These are phyloP conservation scores for Pyrenochaeta sp. DNA, from an alignment of 2,329 filamentous ascomycete genomes.

Conservation along the genomic window DNA sequence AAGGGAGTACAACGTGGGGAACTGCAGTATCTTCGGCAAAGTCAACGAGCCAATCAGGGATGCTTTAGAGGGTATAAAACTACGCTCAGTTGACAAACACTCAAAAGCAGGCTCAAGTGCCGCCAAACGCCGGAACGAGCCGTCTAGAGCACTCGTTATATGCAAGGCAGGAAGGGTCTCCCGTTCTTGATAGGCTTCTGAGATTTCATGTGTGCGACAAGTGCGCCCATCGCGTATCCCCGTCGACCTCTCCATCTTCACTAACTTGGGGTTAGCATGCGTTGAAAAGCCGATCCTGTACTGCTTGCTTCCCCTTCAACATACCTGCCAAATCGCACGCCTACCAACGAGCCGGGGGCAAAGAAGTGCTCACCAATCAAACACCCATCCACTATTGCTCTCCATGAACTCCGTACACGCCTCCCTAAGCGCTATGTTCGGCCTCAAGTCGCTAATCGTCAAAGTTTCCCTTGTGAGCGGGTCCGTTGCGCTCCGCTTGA, in stretches of 20 bases:
- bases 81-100: not conserved
- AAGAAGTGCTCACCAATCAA: constrained; percentile 73
- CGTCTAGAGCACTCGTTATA: not conserved
- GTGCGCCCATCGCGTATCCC: constrained; percentile 40
- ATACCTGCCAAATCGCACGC: constrained; percentile 22
- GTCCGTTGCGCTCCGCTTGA: constrained; percentile 78
- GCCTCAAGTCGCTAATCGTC: constrained; percentile 72
- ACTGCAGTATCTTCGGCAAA: not conserved
- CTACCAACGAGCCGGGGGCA: constrained; percentile 22
- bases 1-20: not conserved
- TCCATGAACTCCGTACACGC: constrained; percentile 87
- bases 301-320: not conserved
- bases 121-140: not conserved
- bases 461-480: constrained; percentile 84
- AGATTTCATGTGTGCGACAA: constrained; percentile 22
- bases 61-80: not conserved
- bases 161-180: not conserved
- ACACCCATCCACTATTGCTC: constrained; percentile 84
- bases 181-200: not conserved
- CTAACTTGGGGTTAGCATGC: constrained; percentile 31
- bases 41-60: not conserved
- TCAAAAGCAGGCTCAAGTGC: not conserved
- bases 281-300: not conserved
- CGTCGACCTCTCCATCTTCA: constrained; percentile 37
- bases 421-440: constrained; percentile 81